Percentiles rank a stretch among this genome's conserved stretches.
Evolutionary conservation across 768 basidiomycete species (phyloP).

Genomic region (Boletellus ananiceps): DNA sequence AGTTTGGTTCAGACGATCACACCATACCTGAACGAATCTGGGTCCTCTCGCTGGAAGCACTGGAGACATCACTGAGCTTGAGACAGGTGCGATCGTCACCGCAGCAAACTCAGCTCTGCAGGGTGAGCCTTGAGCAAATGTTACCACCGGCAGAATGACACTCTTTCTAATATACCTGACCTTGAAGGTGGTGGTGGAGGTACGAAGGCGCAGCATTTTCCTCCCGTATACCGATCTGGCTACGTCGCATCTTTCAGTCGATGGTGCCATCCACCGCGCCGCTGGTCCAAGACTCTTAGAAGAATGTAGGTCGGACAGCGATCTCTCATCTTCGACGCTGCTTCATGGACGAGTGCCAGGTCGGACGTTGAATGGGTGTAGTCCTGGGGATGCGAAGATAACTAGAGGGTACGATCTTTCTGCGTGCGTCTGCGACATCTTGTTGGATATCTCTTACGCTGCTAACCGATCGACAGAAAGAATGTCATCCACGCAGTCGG

Average conservation of each 20-base stretch:
- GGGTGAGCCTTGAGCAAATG: constrained; percentile 38
- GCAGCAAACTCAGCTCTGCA: constrained; percentile 72
- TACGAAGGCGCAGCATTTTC: constrained; percentile 27
- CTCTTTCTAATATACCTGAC: background rate
- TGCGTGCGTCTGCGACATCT: constrained; percentile 47
- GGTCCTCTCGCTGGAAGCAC: constrained; percentile 41
- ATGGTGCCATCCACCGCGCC: constrained; percentile 76
- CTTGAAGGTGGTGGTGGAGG: constrained; percentile 73
- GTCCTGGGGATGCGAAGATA: constrained; percentile 73
- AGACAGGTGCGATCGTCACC: constrained; percentile 74
- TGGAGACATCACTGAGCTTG: constrained; percentile 72
- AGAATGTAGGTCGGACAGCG: constrained; percentile 53
- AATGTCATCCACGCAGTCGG: constrained; percentile 82
- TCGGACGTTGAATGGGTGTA: constrained; percentile 58
- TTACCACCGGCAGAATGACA: background rate
- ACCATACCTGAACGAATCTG: background rate
- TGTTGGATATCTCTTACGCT: background rate
- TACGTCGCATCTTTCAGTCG: constrained; percentile 43
- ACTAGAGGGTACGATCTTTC: constrained; percentile 74
- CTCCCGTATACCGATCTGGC: too few relatives aligned
- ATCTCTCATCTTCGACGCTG: background rate
- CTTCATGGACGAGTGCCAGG: constrained; percentile 51
- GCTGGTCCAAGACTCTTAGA: constrained; percentile 61
- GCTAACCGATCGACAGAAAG: constrained; percentile 37
- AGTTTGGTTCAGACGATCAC: background rate